Percentiles rank a stretch among this genome's conserved stretches.
Evolutionary conservation across 2,329 filamentous ascomycete species (phyloP).

Genomic region (Sordariomycetes sp.): DNA sequence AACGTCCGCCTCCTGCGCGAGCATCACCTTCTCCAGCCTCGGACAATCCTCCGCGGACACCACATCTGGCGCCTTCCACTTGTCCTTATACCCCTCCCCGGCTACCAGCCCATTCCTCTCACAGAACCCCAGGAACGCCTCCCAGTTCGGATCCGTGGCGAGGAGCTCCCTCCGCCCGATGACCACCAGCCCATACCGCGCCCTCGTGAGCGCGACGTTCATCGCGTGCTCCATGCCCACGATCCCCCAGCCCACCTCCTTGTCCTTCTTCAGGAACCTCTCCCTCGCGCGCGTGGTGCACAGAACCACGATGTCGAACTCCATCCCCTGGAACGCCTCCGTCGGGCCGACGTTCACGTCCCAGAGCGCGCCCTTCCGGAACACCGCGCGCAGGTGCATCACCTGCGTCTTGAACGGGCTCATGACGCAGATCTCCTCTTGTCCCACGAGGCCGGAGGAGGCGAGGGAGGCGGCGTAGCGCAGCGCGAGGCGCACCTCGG

Average conservation of each 20-base stretch:
- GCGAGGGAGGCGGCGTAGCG: conserved; percentile 90
- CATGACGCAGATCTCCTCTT: conserved; percentile 89
- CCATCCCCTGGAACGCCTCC: conserved; percentile 95
- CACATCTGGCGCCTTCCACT: not conserved
- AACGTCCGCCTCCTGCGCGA: conserved; percentile 3
- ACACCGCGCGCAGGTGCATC: conserved; percentile 98
- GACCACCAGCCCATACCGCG: conserved; percentile 93
- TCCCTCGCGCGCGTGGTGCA: conserved; percentile 40
- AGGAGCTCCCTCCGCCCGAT: conserved; percentile 95
- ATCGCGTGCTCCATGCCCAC: conserved; percentile 92
- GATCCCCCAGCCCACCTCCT: conserved; percentile 91
- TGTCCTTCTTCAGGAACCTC: conserved; percentile 90
- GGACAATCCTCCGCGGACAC: not conserved
- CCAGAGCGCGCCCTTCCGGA: conserved; percentile 94
- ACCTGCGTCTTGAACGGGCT: conserved; percentile 96
- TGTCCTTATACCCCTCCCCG: not conserved
- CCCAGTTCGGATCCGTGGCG: conserved; percentile 58
- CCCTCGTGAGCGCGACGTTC: conserved; percentile 92
- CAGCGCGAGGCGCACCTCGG: conserved; percentile 55
- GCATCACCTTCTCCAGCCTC: conserved; percentile 2
- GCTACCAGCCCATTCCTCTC: not conserved
- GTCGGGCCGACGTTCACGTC: conserved; percentile 97
- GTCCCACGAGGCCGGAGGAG: conserved; percentile 98
- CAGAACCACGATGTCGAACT: conserved; percentile 97
- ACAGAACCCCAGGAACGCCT: conserved; percentile 1